Evolutionary conservation across 1,284 basidiomycete species (phyloP), one percentile per base, ranked within the genome.

Genomic region (Waitea zeae): DNA sequence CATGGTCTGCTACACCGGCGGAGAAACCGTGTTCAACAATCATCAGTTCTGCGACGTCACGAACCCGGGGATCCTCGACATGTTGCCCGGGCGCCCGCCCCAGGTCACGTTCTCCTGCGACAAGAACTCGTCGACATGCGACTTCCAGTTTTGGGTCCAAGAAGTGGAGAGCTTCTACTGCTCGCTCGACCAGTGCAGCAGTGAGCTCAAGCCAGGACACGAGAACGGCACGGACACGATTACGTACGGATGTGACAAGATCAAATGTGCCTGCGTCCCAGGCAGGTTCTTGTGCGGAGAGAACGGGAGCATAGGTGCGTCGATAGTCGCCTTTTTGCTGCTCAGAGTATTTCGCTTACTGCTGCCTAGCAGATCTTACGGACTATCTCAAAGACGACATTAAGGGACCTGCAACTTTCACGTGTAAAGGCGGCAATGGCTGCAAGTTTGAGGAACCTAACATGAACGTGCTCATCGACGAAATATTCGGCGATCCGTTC

Each of bases 11-110:
- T 93, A 95, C 64, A 81, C 68, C 38, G 87, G 83, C 30, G 93
- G 93, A 11, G 70, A 83, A 47, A 88, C 88, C 0, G 80, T 98
- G 12, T 81, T 86, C 54, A 78, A 74, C 51, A 90, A 90, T 47
- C 89, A 90, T 53, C 93, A 98, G 53, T 87, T 95, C 74, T 98
- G 93, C 59, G 76, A 96, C 50, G 92, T 98, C 18, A 97, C 92
- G 12, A 96, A 90, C 54, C 76, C 78, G 36, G 88, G 88, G 57
- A 92, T 92, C 46, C 61, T 87, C 41, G 86, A 87, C 48, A 82
- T 86, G 64, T 76, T 92, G 31, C 84, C 87, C 0, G 80, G 70
- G 38, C 70, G 89, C 17, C 80, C 80, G 18, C 89, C 93, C 0
- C 89, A 96, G 52, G 90, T 96, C 4, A 96, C 93, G 0, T 97